These are phyloP conservation scores for Fusarium humuli DNA, from an alignment of 2,329 filamentous ascomycete species.

Conservation along the genomic window DNA sequence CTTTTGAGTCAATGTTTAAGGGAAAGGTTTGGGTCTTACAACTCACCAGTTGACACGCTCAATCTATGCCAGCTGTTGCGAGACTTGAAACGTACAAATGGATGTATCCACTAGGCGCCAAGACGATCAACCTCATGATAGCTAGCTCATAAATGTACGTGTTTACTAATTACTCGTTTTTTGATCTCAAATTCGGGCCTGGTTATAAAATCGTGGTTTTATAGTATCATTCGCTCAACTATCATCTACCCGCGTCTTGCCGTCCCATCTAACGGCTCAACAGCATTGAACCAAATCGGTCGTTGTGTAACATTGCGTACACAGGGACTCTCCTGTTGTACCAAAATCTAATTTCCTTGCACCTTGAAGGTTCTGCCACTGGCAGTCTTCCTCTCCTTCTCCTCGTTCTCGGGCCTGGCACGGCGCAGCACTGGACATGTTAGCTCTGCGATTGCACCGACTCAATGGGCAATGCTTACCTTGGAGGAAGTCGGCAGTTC, in stretches of 20 bases:
- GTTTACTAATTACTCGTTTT: neutral
- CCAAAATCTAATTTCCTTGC: slow-evolving; percentile 50
- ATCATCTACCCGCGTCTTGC: slow-evolving; percentile 21
- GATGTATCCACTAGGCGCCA: neutral
- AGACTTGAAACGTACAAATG: neutral
- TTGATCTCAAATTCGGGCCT: slow-evolving; percentile 1
- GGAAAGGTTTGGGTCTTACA: neutral
- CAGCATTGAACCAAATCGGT: neutral
- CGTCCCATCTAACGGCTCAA: slow-evolving; percentile 18
- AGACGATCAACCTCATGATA: neutral
- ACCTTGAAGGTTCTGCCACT: slow-evolving; percentile 91
- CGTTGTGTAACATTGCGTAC: slow-evolving; percentile 20
- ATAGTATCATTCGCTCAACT: slow-evolving; percentile 44
- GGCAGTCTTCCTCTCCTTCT: slow-evolving; percentile 97
- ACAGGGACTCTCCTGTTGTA: slow-evolving; percentile 16
- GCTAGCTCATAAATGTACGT: neutral
- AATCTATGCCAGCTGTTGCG: neutral
- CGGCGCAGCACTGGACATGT: slow-evolving; percentile 82
- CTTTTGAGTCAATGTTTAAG: neutral
- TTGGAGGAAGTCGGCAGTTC: slow-evolving; percentile 98
- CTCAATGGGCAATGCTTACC: slow-evolving; percentile 66
- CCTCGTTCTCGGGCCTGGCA: slow-evolving; percentile 93
- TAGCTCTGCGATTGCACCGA: slow-evolving; percentile 40
- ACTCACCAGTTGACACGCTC: neutral
- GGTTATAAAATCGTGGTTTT: slow-evolving; percentile 33